Conservation (phyloP, 192 early-diverging fungal genomes). For the Backusella mclennaniae region DNA sequence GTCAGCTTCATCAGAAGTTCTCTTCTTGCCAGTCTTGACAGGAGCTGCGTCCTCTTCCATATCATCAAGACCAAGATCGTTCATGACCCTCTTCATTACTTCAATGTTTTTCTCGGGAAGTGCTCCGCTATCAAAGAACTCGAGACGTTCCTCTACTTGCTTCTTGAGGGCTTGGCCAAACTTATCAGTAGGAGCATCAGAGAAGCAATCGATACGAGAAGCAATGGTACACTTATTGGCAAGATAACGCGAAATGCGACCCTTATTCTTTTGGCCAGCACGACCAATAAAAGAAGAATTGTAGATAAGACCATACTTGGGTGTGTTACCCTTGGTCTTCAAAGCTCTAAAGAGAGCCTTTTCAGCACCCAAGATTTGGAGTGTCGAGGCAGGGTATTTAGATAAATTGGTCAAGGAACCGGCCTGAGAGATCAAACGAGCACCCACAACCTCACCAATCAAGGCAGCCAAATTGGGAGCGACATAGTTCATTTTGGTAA, state of each 20-base stretch:
- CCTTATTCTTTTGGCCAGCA: constrained; percentile 97
- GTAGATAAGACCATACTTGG: constrained; percentile 97
- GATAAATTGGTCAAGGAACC: constrained; percentile 95
- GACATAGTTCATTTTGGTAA: constrained; percentile 92
- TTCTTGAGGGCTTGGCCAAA: constrained; percentile 91
- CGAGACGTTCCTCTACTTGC: constrained; percentile 95
- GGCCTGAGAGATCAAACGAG: constrained; percentile 95
- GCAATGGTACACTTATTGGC: constrained; percentile 99
- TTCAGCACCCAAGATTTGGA: constrained; percentile 97
- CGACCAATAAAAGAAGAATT: constrained; percentile 94
- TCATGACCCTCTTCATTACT: constrained; percentile 87
- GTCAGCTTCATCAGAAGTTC: constrained; percentile 66
- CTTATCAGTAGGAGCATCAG: constrained; percentile 77
- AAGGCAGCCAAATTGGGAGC: constrained; percentile 95
- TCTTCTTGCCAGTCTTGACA: constrained; percentile 43
- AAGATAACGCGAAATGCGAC: constrained; percentile 93
- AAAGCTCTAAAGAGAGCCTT: constrained; percentile 98
- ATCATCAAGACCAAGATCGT: constrained; percentile 51
- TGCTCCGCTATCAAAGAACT: constrained; percentile 90
- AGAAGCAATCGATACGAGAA: constrained; percentile 94
- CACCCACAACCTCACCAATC: constrained; percentile 95
- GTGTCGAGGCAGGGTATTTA: constrained; percentile 96
- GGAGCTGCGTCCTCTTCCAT: constrained; percentile 20
- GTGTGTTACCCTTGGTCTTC: constrained; percentile 95
- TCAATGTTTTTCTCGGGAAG: constrained; percentile 92